Evolutionary conservation across 495 filamentous ascomycete species (phyloP), one percentile per base, ranked within the genome.

Genomic region (Stereocaulon alpinum): DNA sequence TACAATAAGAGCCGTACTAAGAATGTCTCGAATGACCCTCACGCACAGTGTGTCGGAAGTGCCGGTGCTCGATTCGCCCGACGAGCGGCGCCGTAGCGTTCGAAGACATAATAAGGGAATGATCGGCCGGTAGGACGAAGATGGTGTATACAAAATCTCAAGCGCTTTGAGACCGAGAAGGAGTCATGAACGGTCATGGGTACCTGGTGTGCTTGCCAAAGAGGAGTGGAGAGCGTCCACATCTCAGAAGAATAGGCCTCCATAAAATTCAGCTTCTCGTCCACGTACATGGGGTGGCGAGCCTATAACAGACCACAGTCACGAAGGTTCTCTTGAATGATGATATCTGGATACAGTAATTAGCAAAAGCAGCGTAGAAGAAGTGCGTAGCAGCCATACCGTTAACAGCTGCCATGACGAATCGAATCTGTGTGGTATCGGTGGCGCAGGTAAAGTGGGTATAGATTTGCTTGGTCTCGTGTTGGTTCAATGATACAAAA

Each of bases 321-420:
- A 72, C 94, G 88, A 61, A 98, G 85, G 78, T 98, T 98, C 76
- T 97, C 94, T 83, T 98, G 93, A 72, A 98, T 98, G 76, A 98
- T 98, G 74, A 98, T 98, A 76, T 98, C 93, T 97, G 60, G 7
- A 50, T 49, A 43, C 0, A 45, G 27, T 61, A 61, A 65, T 67
- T 22, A 66, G 64, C 59, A 55, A 5, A 47, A 56, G 49, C 52
- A 27, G 42, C 11, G 11, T 3, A 10, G 40, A 20, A 54, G 27
- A 17, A 57, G 9, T 30, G 24, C 56, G 24, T 29, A 5, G 20
- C 20, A 3, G 24, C 73, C 87, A 69, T 82, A 96, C 92, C 92
- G 78, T 98, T 98, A 65, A 98, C 93, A 40, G 93, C 93, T 53
- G 94, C 93, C 93, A 98, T 98, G 73, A 98, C 93, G 80, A 98